phyloP scores from a whole-genome alignment of 176 grass and related monocot genomes.

The Elaeis guineensis region DNA sequence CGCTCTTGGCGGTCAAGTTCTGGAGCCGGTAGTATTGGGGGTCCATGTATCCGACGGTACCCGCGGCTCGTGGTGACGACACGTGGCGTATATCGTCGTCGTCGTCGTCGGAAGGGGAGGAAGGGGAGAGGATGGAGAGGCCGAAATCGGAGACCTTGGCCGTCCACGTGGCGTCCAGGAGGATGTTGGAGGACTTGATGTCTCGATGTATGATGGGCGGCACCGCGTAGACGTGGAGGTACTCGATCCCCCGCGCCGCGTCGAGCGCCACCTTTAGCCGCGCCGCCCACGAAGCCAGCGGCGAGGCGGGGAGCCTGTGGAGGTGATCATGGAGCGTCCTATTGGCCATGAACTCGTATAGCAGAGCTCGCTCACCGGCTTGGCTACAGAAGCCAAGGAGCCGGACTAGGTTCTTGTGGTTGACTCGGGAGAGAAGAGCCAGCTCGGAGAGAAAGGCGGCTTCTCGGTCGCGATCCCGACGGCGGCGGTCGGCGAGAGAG shows the following conservation, averaged over 20 bases:
- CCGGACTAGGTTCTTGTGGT: constrained; percentile 88
- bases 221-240: constrained; percentile 94
- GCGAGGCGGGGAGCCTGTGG: constrained; percentile 26
- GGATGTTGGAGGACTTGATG: constrained; percentile 90
- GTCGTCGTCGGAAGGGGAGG: constrained; percentile 26
- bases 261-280: constrained; percentile 58
- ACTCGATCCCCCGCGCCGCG: constrained; percentile 81
- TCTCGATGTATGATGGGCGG: constrained; percentile 90
- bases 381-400: constrained; percentile 76
- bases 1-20: constrained; percentile 81
- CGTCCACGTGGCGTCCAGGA: constrained; percentile 68
- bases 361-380: constrained; percentile 45
- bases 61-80: constrained; percentile 37
- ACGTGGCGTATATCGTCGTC: constrained; percentile 3
- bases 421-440: constrained; percentile 60
- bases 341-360: constrained; percentile 92
- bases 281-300: constrained; percentile 24
- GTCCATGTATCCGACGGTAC: constrained; percentile 97
- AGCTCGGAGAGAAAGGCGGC: constrained; percentile 79
- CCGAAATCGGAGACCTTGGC: constrained; percentile 90
- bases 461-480: constrained; percentile 48
- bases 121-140: constrained; percentile 29
- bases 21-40: constrained; percentile 89
- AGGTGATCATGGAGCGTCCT: constrained; percentile 83
- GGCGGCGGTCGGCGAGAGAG: constrained; percentile 34